Base-by-base conservation (phyloP, 2,329 filamentous ascomycete genomes). In the Pyrenochaeta sp. region DNA sequence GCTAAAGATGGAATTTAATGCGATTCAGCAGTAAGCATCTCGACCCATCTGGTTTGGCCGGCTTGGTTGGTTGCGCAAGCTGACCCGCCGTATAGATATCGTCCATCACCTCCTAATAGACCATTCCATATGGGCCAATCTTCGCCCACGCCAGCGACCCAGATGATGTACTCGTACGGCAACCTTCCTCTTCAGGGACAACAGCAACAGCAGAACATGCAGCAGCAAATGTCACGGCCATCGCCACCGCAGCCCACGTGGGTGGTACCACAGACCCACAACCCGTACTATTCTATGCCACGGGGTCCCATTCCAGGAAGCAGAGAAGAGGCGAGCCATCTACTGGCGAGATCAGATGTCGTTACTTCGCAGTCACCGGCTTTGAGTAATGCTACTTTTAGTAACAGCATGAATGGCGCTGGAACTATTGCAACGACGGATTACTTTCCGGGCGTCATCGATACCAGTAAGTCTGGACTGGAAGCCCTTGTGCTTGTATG, bases 1-100 rank as follows among this genome's bases (percentile, higher is more conserved):
- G 49, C 58, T 67, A 66, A 74, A 72, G 61, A 77, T 77, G 75
- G 75, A 77, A 71, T 77, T 75, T 69, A 76, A 77, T 75, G 71
- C 74, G 60, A 54, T 71, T 60, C 71, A 73, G 43, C 75, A 77
- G 75, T 77, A 71, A 69, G 75, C 55, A 46, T 40, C 37, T 40
- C 41, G 10, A 20, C 43, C 30, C 18, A 47, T 57, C 52, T 51
- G 52, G 48, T 17, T 36, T 29, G 27, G 29, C n/a, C 14, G 31
- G 37, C 40, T 45, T 17, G 33, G 6, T 42, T 18, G 37, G 17
- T 40, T 27, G 30, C 20, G 33, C 39, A 49, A 43, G 51, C 69
- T 75, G 51, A 75, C 58, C 32, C 32, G 33, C 11, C 36, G n/a
- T 71, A 68, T 66, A 76, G 74, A 71, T 75, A 72, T 56, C 67